Base-by-base conservation (phyloP, 495 filamentous ascomycete genomes). In the Xylaria scruposa region DNA sequence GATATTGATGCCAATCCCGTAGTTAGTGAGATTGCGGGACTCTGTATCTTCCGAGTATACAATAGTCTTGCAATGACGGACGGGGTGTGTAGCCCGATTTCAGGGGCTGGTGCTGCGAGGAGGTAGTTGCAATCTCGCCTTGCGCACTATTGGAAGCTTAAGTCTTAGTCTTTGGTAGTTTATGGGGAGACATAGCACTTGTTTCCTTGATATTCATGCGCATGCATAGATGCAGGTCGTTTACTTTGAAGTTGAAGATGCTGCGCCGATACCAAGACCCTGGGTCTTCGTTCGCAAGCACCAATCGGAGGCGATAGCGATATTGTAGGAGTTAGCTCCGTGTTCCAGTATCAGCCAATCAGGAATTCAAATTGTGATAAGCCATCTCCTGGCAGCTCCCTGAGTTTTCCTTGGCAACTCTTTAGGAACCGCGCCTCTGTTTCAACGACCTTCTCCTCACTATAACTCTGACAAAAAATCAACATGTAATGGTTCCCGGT, bases 241-340 rank as follows among this genome's bases (percentile, higher is more conserved):
- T 4, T 21, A 44, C 26, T n/a, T 15, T 62, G 60, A 63, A 29
- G 60, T 63, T 29, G 38, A 44, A 38, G 60, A 59, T 59, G 54
- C 17, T 5, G 4, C 4, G 3, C 24, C 54, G 19, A 33, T 33
- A n/a, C 54, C 17, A n/a, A 59, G 54, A 58, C 60, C 61, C 61
- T 3, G 42, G 21, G 8, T 21, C 47, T 29, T 26, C 5, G n/a
- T 31, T 29, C 3, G 21, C 17, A 47, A 33, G 31, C 42, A 65
- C 63, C 63, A 67, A 67, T 67, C 63, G 47, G 63, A 38, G 46
- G 8, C 33, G 46, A 10, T 66, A 66, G 62, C 62, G 62, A 21
- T 13, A 33, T n/a, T 38, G 4, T 60, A 24, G 60, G 38, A 38
- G 58, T 13, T 33, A 38, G 19, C 36, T 42, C 59, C 59, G 36